Base-by-base conservation (phyloP, 768 basidiomycete species). In the Cantharellus anzutake region DNA sequence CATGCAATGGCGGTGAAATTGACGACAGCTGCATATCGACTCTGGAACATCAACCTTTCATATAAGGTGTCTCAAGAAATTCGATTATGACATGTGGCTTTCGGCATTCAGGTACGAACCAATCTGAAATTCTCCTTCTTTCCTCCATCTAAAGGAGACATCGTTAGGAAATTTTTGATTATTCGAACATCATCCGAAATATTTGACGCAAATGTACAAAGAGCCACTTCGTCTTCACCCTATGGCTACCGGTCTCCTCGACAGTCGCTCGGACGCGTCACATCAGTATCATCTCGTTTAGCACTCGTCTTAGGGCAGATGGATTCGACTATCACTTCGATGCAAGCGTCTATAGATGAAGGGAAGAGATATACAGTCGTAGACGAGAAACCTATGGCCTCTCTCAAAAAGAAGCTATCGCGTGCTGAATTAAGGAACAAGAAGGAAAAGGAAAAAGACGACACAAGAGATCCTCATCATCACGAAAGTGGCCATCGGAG, bases 41-140 rank as follows among this genome's bases (percentile, higher is more conserved):
- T 81, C 84, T 2, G 76, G 73, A 65, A 80, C 74, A 51, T 82
- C 82, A 37, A 89, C 84, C 0, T 90, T 89, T 67, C 87, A 90
- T 69, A 78, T 90, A 63, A 85, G 83, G 69, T 86, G 84, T 67
- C 70, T 86, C n/a, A 81, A 72, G 5, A 52, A 71, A 16, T 78
- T 80, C 4, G 87, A 90, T 66, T 89, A 86, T 63, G 71, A 80
- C 56, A 71, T 67, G 55, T 90, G 87, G 87, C 84, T 85, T 78
- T 63, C 72, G 35, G 81, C 82, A 37, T 78, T 88, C 66, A 81
- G 86, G 86, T 84, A 64, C 16, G 63, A 29, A 29, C 20, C 20
- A 29, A 29, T 29, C 20, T 29, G 20, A 29, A 29, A 29, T 29
- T 29, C 20, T 29, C 20, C 20, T 29, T 29, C 20, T 29, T 29